Percentiles rank a stretch among this genome's conserved stretches.
phyloP scores from a whole-genome alignment of 2,329 filamentous ascomycete species.

The Monosporascus sp. region DNA sequence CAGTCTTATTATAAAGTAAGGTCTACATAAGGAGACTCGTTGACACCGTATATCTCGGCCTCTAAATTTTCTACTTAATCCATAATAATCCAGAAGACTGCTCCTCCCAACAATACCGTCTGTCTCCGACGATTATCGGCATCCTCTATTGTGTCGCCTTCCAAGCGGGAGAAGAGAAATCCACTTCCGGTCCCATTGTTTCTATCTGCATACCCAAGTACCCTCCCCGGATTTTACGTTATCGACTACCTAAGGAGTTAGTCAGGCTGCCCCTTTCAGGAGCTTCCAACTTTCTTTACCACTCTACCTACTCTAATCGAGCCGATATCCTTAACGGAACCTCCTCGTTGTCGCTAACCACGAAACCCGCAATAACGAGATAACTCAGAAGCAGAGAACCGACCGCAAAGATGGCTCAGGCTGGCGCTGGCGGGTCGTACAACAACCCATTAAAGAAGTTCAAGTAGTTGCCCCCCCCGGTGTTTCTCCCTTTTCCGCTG shows the following conservation, averaged over 20 bases:
- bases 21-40: neutral
- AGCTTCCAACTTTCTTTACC: neutral
- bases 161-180: no score
- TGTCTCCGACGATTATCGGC: no score
- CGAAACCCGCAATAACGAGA: neutral
- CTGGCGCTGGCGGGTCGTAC: slow-evolving; percentile 71
- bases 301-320: neutral
- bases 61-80: no score
- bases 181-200: neutral
- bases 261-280: neutral
- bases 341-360: neutral
- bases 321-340: neutral
- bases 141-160: no score
- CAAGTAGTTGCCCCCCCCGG: slow-evolving; percentile 60
- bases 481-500: slow-evolving; percentile 1
- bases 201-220: neutral
- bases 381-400: slow-evolving; percentile 1
- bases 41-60: neutral
- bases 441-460: slow-evolving; percentile 99
- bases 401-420: slow-evolving; percentile 68
- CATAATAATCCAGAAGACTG: no score
- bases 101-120: no score
- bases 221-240: neutral
- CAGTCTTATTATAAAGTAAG: neutral
- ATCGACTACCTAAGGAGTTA: neutral